Base-by-base conservation (phyloP, 2,329 filamentous ascomycete genomes). In the Ophiostoma sp. region DNA sequence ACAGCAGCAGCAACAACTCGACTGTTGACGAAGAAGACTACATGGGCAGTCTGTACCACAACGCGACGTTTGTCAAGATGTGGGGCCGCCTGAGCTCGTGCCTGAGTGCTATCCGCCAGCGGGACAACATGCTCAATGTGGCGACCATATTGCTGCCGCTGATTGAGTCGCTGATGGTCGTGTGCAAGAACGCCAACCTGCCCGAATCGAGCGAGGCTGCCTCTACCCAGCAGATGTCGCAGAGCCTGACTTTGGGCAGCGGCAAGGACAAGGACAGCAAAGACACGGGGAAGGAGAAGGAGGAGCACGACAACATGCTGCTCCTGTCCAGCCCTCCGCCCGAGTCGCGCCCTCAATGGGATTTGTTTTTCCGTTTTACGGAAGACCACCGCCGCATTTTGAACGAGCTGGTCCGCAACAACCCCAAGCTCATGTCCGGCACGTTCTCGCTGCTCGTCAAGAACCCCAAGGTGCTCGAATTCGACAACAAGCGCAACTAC, bases 401-500 rank as follows among this genome's bases (percentile, higher is more conserved):
- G 77, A 99, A 99, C 80, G 96, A 99, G 81, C 92, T 99, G 76
- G 96, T 99, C 72, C 92, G 97, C 76, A 94, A 97, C 80, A 98
- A 97, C 77, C 96, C 97, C 39, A 97, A 97, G 82, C 89, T 99
- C 76, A 99, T 99, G 97, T 98, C 95, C 74, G 96, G 96, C 71
- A 98, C 95, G 2, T 98, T 99, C 83, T 95, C 95, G 12, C 87
- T 99, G 19, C 85, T 99, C 66, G 96, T 98, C 76, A 98, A 97
- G 86, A 99, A 99, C 80, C 97, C 96, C 33, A 99, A 98, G 87
- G 97, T 99, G 3, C 86, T 99, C 15, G 96, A 99, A 80, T 99
- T 99, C 79, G 96, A 99, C 84, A 99, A 99, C 85, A 99, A 99
- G 86, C 94, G 96, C 79, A 98, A 97, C 83, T 99, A 97, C 87